Evolutionary conservation across 805 yeast genomes (phyloP).

Genomic region (Myxozyma geophila): DNA sequence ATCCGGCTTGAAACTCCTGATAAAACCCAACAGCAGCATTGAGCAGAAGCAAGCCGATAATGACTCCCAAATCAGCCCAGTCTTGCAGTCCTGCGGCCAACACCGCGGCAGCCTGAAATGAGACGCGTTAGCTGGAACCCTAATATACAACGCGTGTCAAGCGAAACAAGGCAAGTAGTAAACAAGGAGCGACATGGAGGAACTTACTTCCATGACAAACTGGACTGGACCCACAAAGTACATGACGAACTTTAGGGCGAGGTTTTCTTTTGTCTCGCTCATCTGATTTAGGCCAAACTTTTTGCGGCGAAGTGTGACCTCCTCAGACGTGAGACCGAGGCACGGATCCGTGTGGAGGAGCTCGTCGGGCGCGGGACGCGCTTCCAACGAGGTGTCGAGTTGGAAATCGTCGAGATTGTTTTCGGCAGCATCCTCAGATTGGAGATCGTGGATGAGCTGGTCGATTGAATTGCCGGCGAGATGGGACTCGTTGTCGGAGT

Average conservation of each 20-base stretch:
- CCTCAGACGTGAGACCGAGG: conserved; percentile 74
- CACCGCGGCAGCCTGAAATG: conserved; percentile 71
- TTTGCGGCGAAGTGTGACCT: conserved; percentile 81
- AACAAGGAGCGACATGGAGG: not conserved
- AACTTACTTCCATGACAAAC: conserved; percentile 76
- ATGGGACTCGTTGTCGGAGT: not conserved
- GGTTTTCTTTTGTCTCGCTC: conserved; percentile 84
- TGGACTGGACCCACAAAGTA: conserved; percentile 94
- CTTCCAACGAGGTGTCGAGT: conserved; percentile 55
- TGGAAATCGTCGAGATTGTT: conserved; percentile 53
- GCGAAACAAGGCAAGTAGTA: not conserved
- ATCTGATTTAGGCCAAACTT: conserved; percentile 86
- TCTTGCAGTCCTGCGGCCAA: conserved; percentile 94
- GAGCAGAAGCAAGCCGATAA: conserved; percentile 79
- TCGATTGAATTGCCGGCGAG: not conserved
- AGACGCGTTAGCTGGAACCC: not conserved
- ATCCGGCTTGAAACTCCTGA: conserved; percentile 97
- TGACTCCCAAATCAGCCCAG: conserved; percentile 98
- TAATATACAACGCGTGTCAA: not conserved
- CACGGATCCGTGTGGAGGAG: conserved; percentile 78
- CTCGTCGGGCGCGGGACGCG: conserved; percentile 72
- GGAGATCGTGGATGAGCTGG: not conserved
- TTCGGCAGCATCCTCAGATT: not conserved
- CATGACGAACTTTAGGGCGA: conserved; percentile 74
- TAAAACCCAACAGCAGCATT: conserved; percentile 93